phyloP scores from a whole-genome alignment of 352 stramenopile species.

The Phytophthora capsici region DNA sequence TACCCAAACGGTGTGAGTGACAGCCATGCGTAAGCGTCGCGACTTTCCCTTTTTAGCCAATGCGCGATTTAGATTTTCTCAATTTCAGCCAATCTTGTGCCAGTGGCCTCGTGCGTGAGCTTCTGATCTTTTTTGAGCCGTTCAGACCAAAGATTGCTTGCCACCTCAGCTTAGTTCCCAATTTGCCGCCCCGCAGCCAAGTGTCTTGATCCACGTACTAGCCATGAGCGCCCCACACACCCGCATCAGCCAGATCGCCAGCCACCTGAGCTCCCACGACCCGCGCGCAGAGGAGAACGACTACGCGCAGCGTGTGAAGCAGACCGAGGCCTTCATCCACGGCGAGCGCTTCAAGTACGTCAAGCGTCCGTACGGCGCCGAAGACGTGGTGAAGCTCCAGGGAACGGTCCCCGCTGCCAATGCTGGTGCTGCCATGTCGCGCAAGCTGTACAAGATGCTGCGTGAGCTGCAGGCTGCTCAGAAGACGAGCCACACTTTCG shows the following conservation, averaged over 20 bases:
- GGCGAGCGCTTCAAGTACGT: constrained; percentile 83
- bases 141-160: constrained; percentile 25
- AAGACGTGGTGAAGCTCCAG: constrained; percentile 90
- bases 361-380: constrained; percentile 76
- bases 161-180: constrained; percentile 41
- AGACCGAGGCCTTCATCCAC: constrained; percentile 74
- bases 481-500: constrained; percentile 90
- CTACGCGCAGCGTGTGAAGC: constrained; percentile 74
- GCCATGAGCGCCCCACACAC: constrained; percentile 66
- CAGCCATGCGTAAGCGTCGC: constrained; percentile 54
- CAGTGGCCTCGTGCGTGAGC: constrained; percentile 17
- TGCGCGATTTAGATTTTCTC: background rate
- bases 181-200: constrained; percentile 41
- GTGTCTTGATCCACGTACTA: background rate
- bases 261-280: constrained; percentile 68
- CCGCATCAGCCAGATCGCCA: constrained; percentile 78
- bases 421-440: constrained; percentile 60
- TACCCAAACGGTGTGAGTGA: constrained; percentile 53
- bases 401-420: constrained; percentile 64
- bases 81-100: constrained; percentile 27
- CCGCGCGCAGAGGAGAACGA: constrained; percentile 64
- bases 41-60: constrained; percentile 34
- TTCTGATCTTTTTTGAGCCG: constrained; percentile 22
- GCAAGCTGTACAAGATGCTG: constrained; percentile 90
- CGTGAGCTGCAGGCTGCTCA: constrained; percentile 77